These are phyloP conservation scores for Neotropicomus parvogracilis DNA, from an alignment of 1,284 basidiomycete species.

Conservation along the genomic window DNA sequence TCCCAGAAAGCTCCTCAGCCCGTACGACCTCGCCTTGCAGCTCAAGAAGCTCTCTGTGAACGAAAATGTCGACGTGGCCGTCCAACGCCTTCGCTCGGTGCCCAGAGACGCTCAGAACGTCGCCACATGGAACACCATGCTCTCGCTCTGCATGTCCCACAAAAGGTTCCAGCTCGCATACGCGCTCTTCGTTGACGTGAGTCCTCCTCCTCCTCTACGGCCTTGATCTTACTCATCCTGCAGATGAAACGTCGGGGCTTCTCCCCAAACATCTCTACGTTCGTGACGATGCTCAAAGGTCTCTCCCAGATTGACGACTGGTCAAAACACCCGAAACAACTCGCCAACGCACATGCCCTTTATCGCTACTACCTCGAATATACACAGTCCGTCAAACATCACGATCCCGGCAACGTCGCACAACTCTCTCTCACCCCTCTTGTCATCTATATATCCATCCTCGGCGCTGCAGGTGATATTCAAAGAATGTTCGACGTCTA, in stretches of 20 bases:
- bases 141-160: slow-evolving; percentile 55
- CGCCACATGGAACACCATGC: slow-evolving; percentile 71
- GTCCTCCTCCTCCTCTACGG: slow-evolving; percentile 25
- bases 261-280: slow-evolving; percentile 61
- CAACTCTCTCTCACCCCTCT: slow-evolving; percentile 49
- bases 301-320: slow-evolving; percentile 57
- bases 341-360: slow-evolving; percentile 54
- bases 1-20: slow-evolving; percentile 42
- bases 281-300: slow-evolving; percentile 59
- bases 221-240: slow-evolving; percentile 2
- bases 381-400: slow-evolving; percentile 43
- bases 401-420: slow-evolving; percentile 40
- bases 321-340: slow-evolving; percentile 51
- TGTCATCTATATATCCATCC: slow-evolving; percentile 58
- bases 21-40: slow-evolving; percentile 55
- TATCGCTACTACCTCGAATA: slow-evolving; percentile 54
- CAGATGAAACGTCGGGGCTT: slow-evolving; percentile 81
- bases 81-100: slow-evolving; percentile 55
- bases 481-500: slow-evolving; percentile 72
- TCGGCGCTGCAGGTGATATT: slow-evolving; percentile 53
- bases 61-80: slow-evolving; percentile 55
- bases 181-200: slow-evolving; percentile 62
- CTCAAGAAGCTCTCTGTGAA: slow-evolving; percentile 52
- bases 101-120: slow-evolving; percentile 69
- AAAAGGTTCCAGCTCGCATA: slow-evolving; percentile 56